Conservation (phyloP, 345 rosid species). For the Eucalyptus camaldulensis region DNA sequence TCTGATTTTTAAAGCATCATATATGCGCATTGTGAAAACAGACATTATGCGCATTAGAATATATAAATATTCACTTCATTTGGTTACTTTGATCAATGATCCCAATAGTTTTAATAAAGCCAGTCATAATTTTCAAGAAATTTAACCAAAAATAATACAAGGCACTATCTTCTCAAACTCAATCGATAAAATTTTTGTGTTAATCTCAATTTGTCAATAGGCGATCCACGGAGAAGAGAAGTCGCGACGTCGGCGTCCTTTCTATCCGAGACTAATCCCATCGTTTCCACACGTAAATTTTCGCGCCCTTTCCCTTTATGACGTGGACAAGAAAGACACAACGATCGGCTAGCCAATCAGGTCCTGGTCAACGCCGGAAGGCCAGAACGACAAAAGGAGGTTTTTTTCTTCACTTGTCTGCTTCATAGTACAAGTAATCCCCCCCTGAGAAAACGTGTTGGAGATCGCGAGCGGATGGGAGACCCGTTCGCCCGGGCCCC, state of each 20-base stretch:
- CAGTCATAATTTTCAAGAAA: not conserved
- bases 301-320: not conserved
- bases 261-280: not conserved
- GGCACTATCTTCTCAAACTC: not conserved
- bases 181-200: not conserved
- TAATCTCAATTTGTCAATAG: not conserved
- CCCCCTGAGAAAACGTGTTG: too few relatives aligned
- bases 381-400: not conserved
- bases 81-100: not conserved
- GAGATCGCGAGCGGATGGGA: too few relatives aligned
- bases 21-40: too few relatives aligned
- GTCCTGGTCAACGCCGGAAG: not conserved
- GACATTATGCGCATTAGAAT: fast-evolving
- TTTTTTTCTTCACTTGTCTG: not conserved
- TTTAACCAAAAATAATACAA: not conserved
- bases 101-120: not conserved
- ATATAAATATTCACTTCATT: not conserved
- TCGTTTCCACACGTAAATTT: not conserved
- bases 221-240: not conserved
- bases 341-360: not conserved
- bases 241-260: not conserved
- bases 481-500: too few relatives aligned
- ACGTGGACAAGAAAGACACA: not conserved
- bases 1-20: too few relatives aligned
- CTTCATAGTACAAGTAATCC: not conserved